Percentiles rank a stretch among this genome's conserved stretches.
Conservation (phyloP, 176 grass and related monocot genomes). For the Zizania latifolia region DNA sequence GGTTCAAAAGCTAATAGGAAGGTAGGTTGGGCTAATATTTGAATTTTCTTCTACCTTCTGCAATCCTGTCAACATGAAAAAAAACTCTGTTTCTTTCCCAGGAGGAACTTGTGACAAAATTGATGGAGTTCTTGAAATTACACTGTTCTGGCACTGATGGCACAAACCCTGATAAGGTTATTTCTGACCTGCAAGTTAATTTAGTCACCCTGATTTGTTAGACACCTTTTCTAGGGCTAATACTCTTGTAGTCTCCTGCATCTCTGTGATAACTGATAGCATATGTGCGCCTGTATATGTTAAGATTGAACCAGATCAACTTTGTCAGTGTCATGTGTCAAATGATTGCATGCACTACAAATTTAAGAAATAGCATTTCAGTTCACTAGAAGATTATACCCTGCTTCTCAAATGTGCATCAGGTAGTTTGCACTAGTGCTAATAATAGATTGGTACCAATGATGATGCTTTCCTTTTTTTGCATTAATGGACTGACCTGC, state of each 20-base stretch:
- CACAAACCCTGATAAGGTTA: constrained; percentile 35
- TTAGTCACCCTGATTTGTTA: neutral
- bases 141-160: neutral
- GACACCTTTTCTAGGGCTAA: neutral
- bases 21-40: constrained; percentile 21
- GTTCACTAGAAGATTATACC: neutral
- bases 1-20: constrained; percentile 38
- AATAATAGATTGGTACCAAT: no score
- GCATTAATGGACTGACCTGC: no score
- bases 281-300: neutral
- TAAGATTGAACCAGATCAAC: neutral
- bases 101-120: constrained; percentile 31
- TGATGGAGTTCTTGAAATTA: constrained; percentile 38
- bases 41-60: constrained; percentile 18
- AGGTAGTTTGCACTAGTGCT: no score
- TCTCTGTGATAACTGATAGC: neutral
- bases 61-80: neutral
- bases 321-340: neutral
- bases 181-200: constrained; percentile 3
- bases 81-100: neutral
- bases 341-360: neutral
- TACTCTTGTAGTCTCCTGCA: neutral
- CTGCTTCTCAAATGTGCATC: neutral
- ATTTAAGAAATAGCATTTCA: neutral
- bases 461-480: no score